Evolutionary conservation across 202 grass and related monocot species (phyloP).

Genomic region (Musa balbisiana): DNA sequence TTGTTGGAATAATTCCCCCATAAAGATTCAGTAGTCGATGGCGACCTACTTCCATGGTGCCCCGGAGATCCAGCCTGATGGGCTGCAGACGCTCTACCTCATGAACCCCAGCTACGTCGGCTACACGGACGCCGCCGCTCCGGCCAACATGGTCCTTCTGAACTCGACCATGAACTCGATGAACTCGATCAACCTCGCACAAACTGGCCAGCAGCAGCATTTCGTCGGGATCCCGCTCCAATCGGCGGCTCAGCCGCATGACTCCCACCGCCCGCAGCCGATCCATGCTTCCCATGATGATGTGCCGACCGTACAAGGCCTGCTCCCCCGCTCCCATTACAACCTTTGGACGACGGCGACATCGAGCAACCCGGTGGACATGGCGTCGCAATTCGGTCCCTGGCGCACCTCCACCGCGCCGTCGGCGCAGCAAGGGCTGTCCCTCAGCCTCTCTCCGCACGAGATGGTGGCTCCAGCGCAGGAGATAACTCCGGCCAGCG

Average conservation of each 20-base stretch:
- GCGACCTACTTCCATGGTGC: slow-evolving; percentile 69
- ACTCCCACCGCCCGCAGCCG: slow-evolving; percentile 15
- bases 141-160: slow-evolving; percentile 86
- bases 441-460: slow-evolving; percentile 75
- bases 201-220: slow-evolving; percentile 41
- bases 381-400: slow-evolving; percentile 9
- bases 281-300: slow-evolving; percentile 15
- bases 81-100: slow-evolving; percentile 88
- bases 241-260: slow-evolving; percentile 14
- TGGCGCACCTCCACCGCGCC: slow-evolving; percentile 17
- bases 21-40: slow-evolving; percentile 25
- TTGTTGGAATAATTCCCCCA: background rate
- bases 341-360: slow-evolving; percentile 43
- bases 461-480: slow-evolving; percentile 47
- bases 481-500: slow-evolving; percentile 29
- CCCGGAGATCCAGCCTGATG: slow-evolving; percentile 74
- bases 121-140: slow-evolving; percentile 38
- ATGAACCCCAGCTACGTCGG: slow-evolving; percentile 80
- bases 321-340: slow-evolving; percentile 34
- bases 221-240: slow-evolving; percentile 82
- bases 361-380: slow-evolving; percentile 17
- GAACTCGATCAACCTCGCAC: slow-evolving; percentile 45
- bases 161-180: slow-evolving; percentile 64
- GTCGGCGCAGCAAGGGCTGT: slow-evolving; percentile 38
- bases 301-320: slow-evolving; percentile 4